Evolutionary conservation across 2,329 filamentous ascomycete species (phyloP), one percentile per base, ranked within the genome.

Genomic region (Colletotrichum ledebouriae): DNA sequence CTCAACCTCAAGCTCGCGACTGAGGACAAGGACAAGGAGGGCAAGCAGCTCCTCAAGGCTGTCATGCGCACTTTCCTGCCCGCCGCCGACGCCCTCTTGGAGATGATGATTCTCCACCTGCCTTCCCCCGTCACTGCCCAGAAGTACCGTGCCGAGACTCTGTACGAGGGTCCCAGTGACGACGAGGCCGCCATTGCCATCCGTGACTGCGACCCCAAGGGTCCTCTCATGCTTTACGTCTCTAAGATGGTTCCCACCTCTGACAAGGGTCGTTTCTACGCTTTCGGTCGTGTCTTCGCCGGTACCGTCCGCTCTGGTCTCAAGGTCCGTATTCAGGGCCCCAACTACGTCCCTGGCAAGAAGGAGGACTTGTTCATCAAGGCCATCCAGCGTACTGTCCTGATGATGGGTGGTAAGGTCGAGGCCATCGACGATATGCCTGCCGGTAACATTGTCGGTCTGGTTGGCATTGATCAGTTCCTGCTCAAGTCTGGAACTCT

Each of bases 161-260:
- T 99, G 74, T 99, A 99, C 87, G 96, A 99, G 89, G 96, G 96
- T 89, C 96, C 96, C 77, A 79, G 86, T 69, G 96, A 99, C 81
- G 96, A 99, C 78, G 92, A 94, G 84, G 90, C 91, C 77, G 94
- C 92, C 86, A 92, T 97, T 81, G 94, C 91, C 89, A 98, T 99
- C 89, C 94, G 94, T 78, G 94, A 98, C 89, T 98, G 96, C 84
- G 94, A 99, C 84, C 89, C 95, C 84, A 97, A 97, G 88, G 96
- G 89, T 83, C 93, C 95, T 78, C 96, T 99, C 85, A 99, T 99
- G 96, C 89, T 98, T 76, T 99, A 99, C 92, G 94, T 99, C 83
- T 99, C 96, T 84, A 99, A 99, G 94, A 99, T 99, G 96, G 96
- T 99, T 80, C 96, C 96, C 79, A 99, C 96, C 76, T 97, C 94